Base-by-base conservation (phyloP, 1,139 yeast genomes). In the Nakaseomyces nivariensis region DNA sequence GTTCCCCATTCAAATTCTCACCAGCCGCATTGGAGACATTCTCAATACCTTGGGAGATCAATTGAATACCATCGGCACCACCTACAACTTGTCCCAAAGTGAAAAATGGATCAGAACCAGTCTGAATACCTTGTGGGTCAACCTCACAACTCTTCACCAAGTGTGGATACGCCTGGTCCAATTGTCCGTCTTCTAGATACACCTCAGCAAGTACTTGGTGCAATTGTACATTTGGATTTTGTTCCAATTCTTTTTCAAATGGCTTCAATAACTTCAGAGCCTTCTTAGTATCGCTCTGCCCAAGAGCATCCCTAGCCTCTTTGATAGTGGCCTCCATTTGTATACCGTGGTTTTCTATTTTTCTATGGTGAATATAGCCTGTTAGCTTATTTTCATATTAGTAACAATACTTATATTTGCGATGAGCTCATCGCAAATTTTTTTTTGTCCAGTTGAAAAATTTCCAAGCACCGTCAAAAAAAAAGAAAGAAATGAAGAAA, bases 1-100 rank as follows among this genome's bases (percentile, higher is more conserved):
- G 63, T 52, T 70, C 74, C 59, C 58, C 56, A 49, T 64, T 51
- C 48, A 63, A 49, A 57, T 64, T 25, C 8, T 69, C 66, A 5
- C 62, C 63, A 5, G 63, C 61, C 5, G 44, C 40, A 9, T 51
- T 47, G 2, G 78, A 68, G 50, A 76, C 75, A 43, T 66, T 61
- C 50, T 75, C 71, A 46, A 87, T 71, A 4, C 95, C 97, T 50
- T 73, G 73, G 56, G 80, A 78, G 53, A 85, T 75, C 61, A 77
- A 74, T n/a, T 72, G 67, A 33, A 87, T 65, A 9, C 97, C 97
- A 56, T 82, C 87, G 31, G 58, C 58, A 33, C 95, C 96, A 37
- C 97, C 97, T 33, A 83, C 73, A 49, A 92, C 79, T 69, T 92
- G 98, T 1, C 97, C 99, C 57, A 90, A 72, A 69, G 92, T 88